phyloP scores from a whole-genome alignment of 2,329 filamentous ascomycete genomes.

The Colletotrichum lupini region DNA sequence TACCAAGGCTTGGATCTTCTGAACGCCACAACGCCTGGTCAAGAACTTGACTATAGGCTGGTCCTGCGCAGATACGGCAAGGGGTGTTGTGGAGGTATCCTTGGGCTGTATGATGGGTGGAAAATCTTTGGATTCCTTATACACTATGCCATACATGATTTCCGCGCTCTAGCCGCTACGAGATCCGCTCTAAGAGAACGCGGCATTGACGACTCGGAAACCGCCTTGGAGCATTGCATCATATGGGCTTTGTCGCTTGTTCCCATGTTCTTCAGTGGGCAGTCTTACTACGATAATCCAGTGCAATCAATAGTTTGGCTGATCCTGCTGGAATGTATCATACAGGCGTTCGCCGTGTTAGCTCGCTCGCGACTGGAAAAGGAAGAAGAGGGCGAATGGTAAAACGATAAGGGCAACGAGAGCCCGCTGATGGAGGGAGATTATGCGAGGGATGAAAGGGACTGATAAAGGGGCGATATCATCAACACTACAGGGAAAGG shows the following conservation, averaged over 20 bases:
- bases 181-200: too few relatives aligned
- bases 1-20: background rate
- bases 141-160: too few relatives aligned
- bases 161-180: background rate
- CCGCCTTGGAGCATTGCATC: background rate
- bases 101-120: too few relatives aligned
- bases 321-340: background rate
- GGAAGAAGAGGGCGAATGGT: too few relatives aligned
- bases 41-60: background rate
- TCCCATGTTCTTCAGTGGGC: background rate
- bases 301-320: background rate
- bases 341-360: background rate
- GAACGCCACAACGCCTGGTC: background rate
- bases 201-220: background rate
- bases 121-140: too few relatives aligned
- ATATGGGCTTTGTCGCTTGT: background rate
- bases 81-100: fast-evolving
- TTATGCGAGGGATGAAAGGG: background rate
- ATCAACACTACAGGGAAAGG: too few relatives aligned
- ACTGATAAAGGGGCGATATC: background rate
- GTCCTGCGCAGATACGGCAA: background rate
- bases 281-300: background rate
- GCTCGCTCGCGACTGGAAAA: too few relatives aligned
- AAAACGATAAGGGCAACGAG: too few relatives aligned
- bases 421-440: background rate